These are phyloP conservation scores for Phytopythium ostracodes DNA, from an alignment of 352 stramenopile genomes.

Conservation along the genomic window DNA sequence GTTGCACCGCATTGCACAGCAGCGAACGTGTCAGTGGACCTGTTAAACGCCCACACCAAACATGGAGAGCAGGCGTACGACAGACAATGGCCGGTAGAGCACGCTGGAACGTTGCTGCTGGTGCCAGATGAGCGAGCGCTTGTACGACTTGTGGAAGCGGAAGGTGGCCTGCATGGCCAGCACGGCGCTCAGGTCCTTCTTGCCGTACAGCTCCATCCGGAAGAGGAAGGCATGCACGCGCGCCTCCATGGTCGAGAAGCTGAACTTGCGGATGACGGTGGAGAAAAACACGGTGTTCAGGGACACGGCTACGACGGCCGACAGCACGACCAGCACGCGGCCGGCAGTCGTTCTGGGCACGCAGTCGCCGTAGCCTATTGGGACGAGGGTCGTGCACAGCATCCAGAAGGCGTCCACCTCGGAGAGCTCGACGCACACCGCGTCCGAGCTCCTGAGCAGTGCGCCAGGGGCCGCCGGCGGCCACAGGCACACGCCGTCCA, in stretches of 20 bases:
- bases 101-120: conserved; percentile 37
- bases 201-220: conserved; percentile 51
- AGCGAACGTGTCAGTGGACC: background rate
- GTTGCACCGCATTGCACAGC: background rate
- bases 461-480: background rate
- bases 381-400: conserved; percentile 40
- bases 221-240: conserved; percentile 63
- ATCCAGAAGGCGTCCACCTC: conserved; percentile 42
- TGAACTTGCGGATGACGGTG: conserved; percentile 56
- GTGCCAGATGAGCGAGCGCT: conserved; percentile 61
- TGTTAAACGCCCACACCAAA: background rate
- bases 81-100: conserved; percentile 55
- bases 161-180: conserved; percentile 68
- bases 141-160: conserved; percentile 65
- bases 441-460: conserved; percentile 15
- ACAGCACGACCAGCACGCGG: conserved; percentile 24
- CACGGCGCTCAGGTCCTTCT: conserved; percentile 60
- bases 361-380: conserved; percentile 45
- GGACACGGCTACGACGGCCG: conserved; percentile 25
- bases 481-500: conserved; percentile 36
- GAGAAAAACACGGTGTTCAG: conserved; percentile 51
- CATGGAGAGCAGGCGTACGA: conserved; percentile 21
- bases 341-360: conserved; percentile 22
- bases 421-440: conserved; percentile 28
- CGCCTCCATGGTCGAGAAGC: conserved; percentile 58